Base-by-base conservation (phyloP, 805 yeast species). In the Myxozyma udenii region DNA sequence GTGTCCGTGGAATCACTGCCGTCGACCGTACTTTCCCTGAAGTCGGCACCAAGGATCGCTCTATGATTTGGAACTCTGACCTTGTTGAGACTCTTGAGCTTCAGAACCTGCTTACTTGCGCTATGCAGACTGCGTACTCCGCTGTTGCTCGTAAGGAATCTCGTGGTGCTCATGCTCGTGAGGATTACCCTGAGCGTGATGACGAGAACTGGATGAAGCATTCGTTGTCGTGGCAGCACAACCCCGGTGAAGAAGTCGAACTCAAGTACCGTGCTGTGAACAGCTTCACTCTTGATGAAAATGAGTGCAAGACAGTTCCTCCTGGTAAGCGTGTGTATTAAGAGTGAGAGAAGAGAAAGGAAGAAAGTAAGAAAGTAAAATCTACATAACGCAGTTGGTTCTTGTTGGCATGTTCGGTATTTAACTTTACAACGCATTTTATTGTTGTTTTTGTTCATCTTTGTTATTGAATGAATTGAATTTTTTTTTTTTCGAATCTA, bases 101-200 rank as follows among this genome's bases (percentile, higher is more conserved):
- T 70, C 96, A 90, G 74, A 91, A 91, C 83, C 79, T 91, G 78
- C 79, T 91, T 71, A 90, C 98, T 46, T 88, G 97, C 78, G 98
- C 98, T 57, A 82, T 84, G 60, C 98, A 93, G 78, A 90, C 97
- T 47, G 98, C 98, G 30, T 76, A 75, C 61, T 80, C 95, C 58
- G 98, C 98, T 46, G 89, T 93, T 58, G 95, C 88, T 51, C 87
- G 98, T 79, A 84, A 78, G 67, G 98, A 91, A 76, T 89, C 97
- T 35, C 87, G 98, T 78, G 98, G 98, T 76, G 98, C 98, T 44
- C 98, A 91, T 69, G 97, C 98, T 53, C 85, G 98, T 78, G 98
- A 91, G 74, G 98, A 91, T 72, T 90, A 73, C 76, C 97, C 95
- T 66, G 83, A 81, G 58, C 88, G 98, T 81, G 96, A 91, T 69